Evolutionary conservation across 108 stramenopile species (phyloP), one percentile per base, ranked within the genome.

Genomic region (Cyclostephanos tholiformis): DNA sequence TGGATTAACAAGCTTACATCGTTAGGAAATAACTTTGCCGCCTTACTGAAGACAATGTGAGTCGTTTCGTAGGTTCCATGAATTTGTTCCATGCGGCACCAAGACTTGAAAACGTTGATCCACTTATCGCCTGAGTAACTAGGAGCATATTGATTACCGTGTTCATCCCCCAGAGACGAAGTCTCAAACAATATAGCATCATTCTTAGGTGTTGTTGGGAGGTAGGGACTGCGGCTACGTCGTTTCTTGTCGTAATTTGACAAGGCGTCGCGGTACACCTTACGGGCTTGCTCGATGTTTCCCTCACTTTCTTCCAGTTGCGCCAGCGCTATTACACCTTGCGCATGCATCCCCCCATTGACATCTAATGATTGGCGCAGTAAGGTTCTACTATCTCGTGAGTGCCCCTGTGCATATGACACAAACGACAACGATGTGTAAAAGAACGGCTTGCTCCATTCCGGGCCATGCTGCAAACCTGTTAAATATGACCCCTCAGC

Each of bases 111-210:
- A 14, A 94, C 88, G 55, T 83, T 72, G 35, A 90, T 60, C 78
- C 91, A 94, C 60, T 88, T 88, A 71, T 94, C 90, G 14, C 90
- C 90, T 19, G 86, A 80, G 35, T 88, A 85, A 60, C 85, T 87
- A 27, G 50, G 69, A 2, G 83, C 57, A 30, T 60, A 51, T 7
- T 59, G 32, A 20, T 19, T 67, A 16, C 44, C 65, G 32, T 57
- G 58, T 39, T 51, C 62, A 32, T 61, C 65, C 16, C 60, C 55
- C 22, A 48, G 30, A 2, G 50, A 71, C 12, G 56, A 59, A n/a
- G 43, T 43, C 50, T 71, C 77, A 52, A 58, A 65, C 30, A 19
- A 58, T 46, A 60, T 66, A 36, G 27, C 63, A 29, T 68, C 63
- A 2, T 56, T 70, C 25, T 66, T 6, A 20, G 26, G 41, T 20